A percentile compares a stretch with the other conserved stretches of the same genome.
phyloP scores from a whole-genome alignment of 2,329 filamentous ascomycete genomes.

The Xylaria sp. region DNA sequence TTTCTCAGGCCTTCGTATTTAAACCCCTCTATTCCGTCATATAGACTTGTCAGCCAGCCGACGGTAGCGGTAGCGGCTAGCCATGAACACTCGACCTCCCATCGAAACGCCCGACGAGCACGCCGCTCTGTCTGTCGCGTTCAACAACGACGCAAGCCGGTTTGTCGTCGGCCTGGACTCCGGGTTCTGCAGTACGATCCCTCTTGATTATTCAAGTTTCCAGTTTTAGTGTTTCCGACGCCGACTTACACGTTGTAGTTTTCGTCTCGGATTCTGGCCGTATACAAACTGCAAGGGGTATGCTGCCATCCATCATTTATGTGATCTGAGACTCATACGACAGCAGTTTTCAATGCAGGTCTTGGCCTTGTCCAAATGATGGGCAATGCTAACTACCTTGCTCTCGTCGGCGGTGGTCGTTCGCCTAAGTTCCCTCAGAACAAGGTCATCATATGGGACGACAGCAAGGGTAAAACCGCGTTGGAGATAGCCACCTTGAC shows the following conservation, averaged over 20 bases:
- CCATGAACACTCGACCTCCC: slow-evolving; percentile 86
- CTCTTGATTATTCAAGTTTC: background rate
- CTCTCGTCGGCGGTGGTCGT: slow-evolving; percentile 84
- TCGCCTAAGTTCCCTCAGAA: slow-evolving; percentile 85
- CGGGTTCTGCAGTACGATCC: slow-evolving; percentile 75
- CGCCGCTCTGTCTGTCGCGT: slow-evolving; percentile 78
- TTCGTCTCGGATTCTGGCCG: slow-evolving; percentile 74
- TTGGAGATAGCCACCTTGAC: slow-evolving; percentile 82
- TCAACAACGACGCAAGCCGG: slow-evolving; percentile 82
- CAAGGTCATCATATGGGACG: slow-evolving; percentile 94
- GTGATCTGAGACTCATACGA: slow-evolving; percentile 6
- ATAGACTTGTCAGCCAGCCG: slow-evolving; percentile 14
- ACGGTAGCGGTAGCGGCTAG: too few species aligned
- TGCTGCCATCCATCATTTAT: slow-evolving; percentile 1
- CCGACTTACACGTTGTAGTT: slow-evolving; percentile 52
- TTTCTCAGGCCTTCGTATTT: background rate
- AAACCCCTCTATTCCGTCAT: slow-evolving; percentile 3
- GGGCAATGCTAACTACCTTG: slow-evolving; percentile 82
- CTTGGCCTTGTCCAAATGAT: slow-evolving; percentile 86
- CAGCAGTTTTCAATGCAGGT: slow-evolving; percentile 68
- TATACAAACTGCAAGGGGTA: slow-evolving; percentile 60
- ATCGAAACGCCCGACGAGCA: slow-evolving; percentile 78
- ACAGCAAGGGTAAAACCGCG: slow-evolving; percentile 70
- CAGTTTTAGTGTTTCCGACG: slow-evolving; percentile 2
- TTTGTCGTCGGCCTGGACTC: slow-evolving; percentile 87